A percentile compares a stretch with the other conserved stretches of the same genome.
These are phyloP conservation scores for Acanthamoeba triangularis DNA, from an alignment of 208 protist genomes.

Conservation along the genomic window DNA sequence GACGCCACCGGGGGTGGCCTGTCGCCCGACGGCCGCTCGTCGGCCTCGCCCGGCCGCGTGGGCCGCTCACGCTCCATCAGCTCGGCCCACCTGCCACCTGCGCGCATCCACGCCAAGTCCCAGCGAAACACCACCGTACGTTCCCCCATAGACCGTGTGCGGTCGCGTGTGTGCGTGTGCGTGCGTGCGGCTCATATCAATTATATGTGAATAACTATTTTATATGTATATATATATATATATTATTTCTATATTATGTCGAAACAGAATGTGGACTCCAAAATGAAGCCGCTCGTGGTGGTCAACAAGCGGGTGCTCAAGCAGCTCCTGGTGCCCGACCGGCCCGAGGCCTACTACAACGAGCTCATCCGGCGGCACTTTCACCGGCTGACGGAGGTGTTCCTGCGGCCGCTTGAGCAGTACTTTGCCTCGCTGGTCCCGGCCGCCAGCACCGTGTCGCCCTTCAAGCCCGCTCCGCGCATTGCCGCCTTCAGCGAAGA, in stretches of 20 bases:
- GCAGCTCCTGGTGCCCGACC: slow-evolving; percentile 32
- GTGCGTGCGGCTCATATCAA: not conserved
- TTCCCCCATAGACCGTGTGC: not conserved
- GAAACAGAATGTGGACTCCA: not conserved
- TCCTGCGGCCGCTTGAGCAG: slow-evolving; percentile 49
- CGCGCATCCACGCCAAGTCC: not conserved
- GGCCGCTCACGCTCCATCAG: slow-evolving; percentile 12
- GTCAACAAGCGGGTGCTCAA: slow-evolving; percentile 50
- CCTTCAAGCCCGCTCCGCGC: slow-evolving; percentile 42
- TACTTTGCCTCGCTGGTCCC: slow-evolving; percentile 48
- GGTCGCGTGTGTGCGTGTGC: not conserved
- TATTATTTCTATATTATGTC: not conserved
- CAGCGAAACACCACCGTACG: slow-evolving; percentile 2
- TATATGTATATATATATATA: too few species aligned
- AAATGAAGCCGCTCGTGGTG: slow-evolving; percentile 37
- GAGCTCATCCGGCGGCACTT: slow-evolving; percentile 61
- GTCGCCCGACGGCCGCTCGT: not conserved
- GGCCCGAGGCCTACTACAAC: slow-evolving; percentile 29
- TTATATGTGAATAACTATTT: too few species aligned
- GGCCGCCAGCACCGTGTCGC: slow-evolving; percentile 46
- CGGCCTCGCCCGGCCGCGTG: not conserved
- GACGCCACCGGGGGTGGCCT: not conserved
- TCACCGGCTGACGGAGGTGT: slow-evolving; percentile 34
- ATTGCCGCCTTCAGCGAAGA: slow-evolving; percentile 14
- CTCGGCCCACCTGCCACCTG: not conserved